A percentile compares a stretch with the other conserved stretches of the same genome.
These are phyloP conservation scores for Picochlorum sp. DNA, from an alignment of 139 green algal species.

Conservation along the genomic window DNA sequence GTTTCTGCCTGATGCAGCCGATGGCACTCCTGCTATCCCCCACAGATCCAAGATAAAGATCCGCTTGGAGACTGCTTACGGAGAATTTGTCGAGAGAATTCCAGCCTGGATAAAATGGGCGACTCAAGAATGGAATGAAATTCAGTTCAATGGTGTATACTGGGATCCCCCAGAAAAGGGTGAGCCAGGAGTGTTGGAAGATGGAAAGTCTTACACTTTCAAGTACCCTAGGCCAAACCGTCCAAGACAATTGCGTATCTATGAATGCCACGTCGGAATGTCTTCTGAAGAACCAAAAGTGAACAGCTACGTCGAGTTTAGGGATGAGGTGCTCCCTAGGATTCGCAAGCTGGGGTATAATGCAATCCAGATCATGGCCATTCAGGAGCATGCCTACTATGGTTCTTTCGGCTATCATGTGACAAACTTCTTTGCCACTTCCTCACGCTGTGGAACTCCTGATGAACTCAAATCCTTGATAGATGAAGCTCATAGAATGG, in stretches of 20 bases:
- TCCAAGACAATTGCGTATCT: conserved; percentile 84
- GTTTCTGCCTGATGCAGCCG: conserved; percentile 69
- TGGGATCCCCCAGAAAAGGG: conserved; percentile 47
- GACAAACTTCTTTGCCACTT: conserved; percentile 95
- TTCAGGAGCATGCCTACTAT: conserved; percentile 93
- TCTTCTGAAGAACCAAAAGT: conserved; percentile 59
- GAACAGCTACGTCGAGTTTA: conserved; percentile 93
- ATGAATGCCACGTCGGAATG: conserved; percentile 99
- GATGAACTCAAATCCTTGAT: conserved; percentile 97
- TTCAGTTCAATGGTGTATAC: conserved; percentile 88
- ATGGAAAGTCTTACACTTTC: conserved; percentile 77
- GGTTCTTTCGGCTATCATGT: conserved; percentile 84
- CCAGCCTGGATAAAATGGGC: conserved; percentile 91
- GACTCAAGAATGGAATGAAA: conserved; percentile 81
- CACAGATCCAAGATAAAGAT: conserved; percentile 83
- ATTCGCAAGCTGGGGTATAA: conserved; percentile 95
- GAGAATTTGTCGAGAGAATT: conserved; percentile 81
- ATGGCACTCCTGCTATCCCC: conserved; percentile 58
- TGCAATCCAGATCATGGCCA: conserved; percentile 98
- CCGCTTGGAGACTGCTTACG: conserved; percentile 60
- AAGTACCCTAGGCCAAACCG: conserved; percentile 77
- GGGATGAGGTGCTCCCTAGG: conserved; percentile 81
- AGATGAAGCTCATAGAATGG: conserved; percentile 78
- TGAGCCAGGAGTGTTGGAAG: conserved; percentile 38
- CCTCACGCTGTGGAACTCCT: conserved; percentile 83